Percentiles rank a stretch among this genome's conserved stretches.
phyloP scores from a whole-genome alignment of 1,284 basidiomycete species.

The Sanguinoderma infundibulare region DNA sequence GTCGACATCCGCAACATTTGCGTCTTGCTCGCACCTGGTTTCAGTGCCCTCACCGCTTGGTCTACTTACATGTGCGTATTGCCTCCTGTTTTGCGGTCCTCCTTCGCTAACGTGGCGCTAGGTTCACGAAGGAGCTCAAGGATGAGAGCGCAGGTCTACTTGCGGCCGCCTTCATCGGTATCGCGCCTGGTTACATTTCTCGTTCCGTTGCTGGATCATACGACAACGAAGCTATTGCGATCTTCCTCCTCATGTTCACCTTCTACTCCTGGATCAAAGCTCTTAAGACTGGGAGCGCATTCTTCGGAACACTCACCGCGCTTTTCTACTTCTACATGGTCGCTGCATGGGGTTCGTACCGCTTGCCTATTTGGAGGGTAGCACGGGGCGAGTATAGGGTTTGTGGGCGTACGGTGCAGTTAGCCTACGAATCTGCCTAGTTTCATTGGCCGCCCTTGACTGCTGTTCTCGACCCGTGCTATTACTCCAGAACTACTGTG shows the following conservation, averaged over 20 bases:
- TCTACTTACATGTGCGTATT: constrained; percentile 88
- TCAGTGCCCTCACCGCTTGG: constrained; percentile 96
- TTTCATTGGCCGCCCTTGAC: neutral
- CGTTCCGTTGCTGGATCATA: constrained; percentile 99
- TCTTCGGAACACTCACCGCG: constrained; percentile 90
- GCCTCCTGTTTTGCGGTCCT: neutral
- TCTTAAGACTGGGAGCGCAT: constrained; percentile 90
- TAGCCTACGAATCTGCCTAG: neutral
- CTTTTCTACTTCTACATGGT: constrained; percentile 99
- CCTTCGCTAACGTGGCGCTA: constrained; percentile 33
- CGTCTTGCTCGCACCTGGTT: constrained; percentile 95
- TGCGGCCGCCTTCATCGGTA: constrained; percentile 98
- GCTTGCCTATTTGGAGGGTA: constrained; percentile 5
- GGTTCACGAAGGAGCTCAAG: constrained; percentile 95
- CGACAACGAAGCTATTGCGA: constrained; percentile 99
- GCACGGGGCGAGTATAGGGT: neutral
- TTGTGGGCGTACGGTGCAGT: neutral
- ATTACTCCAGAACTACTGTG: neutral
- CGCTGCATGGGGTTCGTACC: constrained; percentile 90
- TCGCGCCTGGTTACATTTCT: constrained; percentile 98
- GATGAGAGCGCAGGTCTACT: constrained; percentile 93
- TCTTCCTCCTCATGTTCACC: constrained; percentile 99
- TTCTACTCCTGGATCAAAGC: constrained; percentile 99
- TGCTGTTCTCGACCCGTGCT: neutral
- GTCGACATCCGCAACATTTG: constrained; percentile 98